Evolutionary conservation across 2,329 filamentous ascomycete genomes (phyloP), one percentile per base, ranked within the genome.

Genomic region (Orbilia javanica): DNA sequence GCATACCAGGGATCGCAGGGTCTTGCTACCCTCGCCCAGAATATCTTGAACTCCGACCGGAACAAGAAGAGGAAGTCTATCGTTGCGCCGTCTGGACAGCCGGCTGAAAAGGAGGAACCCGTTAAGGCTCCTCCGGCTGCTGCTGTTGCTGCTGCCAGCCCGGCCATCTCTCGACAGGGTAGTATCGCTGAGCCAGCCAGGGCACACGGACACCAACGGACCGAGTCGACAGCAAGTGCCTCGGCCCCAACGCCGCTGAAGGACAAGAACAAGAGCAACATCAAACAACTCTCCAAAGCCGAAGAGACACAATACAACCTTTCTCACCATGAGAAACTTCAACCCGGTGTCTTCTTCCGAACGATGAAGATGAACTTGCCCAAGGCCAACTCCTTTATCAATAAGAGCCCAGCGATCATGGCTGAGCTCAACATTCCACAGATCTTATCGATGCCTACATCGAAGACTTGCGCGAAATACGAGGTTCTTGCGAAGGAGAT

Each of bases 291-390:
- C 80, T 90, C 89, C 3, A 87, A 91, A 55, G 89, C 92, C 80
- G 92, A 96, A 84, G 91, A 94, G 85, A 84, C 88, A 79, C 88
- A 91, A 36, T 98, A 95, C 82, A 96, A 95, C 79, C 92, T 99
- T 8, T 89, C 91, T 6, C 90, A 93, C 80, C 92, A 95, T 83
- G 95, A 98, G 70, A 92, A 95, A 29, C 88, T 97, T 44, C 90
- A 91, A 1, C 92, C 91, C 7, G 95, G 96, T 5, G 93, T 97
- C 39, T 91, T 93, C 13, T 98, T 98, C 87, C 92, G 95, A 11
- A 93, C 93, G 29, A 92, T 95, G 81, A 91, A 90, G 83, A 89
- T 95, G 74, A 90, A 91, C 81, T 94, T 94, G 84, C 88, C 93
- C 25, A 91, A 93, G 70, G 90, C 90, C 42, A 91, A 91, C 80